Evolutionary conservation across 495 filamentous ascomycete genomes (phyloP).

Genomic region (Penicillium goetzii): DNA sequence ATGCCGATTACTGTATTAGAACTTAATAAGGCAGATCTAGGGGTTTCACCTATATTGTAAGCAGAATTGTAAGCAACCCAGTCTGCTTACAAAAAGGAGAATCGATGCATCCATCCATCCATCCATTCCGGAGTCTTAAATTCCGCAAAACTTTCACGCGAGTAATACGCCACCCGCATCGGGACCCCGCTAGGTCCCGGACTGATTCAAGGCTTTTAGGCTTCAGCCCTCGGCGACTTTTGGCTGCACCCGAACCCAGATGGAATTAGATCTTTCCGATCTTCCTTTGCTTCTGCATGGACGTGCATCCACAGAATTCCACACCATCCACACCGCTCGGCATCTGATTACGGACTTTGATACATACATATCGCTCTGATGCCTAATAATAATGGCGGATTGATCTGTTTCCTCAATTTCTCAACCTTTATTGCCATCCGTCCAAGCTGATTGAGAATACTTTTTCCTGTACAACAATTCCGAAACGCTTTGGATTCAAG

Average conservation of each 20-base stretch:
- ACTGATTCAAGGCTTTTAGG: slow-evolving; percentile 10
- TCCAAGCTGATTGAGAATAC: not conserved
- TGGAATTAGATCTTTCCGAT: slow-evolving; percentile 3
- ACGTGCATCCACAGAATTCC: not conserved
- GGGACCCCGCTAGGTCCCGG: not conserved
- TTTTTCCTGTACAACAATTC: too few species aligned
- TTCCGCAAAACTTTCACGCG: not conserved
- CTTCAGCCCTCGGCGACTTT: slow-evolving; percentile 8
- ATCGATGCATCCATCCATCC: not conserved
- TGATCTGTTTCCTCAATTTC: not conserved
- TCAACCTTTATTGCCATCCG: not conserved
- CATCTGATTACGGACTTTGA: not conserved
- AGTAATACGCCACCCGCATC: slow-evolving; percentile 11
- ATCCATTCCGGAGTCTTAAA: slow-evolving; percentile 7
- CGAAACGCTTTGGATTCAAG: too few species aligned
- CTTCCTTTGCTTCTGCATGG: not conserved
- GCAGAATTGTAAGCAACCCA: not conserved
- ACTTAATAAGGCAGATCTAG: not conserved
- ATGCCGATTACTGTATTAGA: not conserved
- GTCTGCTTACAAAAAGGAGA: not conserved
- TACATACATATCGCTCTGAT: not conserved
- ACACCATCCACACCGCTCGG: slow-evolving; percentile 9
- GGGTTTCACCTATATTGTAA: too few species aligned
- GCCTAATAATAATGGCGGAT: not conserved
- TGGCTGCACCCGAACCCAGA: not conserved